Conservation (phyloP, 805 yeast species). For the Wickerhamiella lipophila region DNA sequence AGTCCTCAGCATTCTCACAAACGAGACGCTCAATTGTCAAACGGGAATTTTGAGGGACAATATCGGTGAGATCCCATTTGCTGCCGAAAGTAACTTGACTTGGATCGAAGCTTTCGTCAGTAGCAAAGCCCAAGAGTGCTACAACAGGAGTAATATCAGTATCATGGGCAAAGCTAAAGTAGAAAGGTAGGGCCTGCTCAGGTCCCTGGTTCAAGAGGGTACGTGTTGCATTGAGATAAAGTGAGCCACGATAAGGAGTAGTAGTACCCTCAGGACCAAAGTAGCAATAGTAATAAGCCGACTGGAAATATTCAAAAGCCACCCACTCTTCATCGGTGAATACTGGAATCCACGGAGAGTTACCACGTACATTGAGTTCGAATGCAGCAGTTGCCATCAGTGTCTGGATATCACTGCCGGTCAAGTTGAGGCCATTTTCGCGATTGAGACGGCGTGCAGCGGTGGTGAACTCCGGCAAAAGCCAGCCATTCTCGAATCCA, state of each 20-base stretch:
- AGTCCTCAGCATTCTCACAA: constrained; percentile 30
- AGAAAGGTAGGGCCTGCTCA: constrained; percentile 29
- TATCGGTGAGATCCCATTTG: constrained; percentile 37
- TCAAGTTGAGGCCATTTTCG: constrained; percentile 29
- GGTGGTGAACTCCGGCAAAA: constrained; percentile 14
- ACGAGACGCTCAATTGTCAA: constrained; percentile 27
- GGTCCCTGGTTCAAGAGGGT: constrained; percentile 34
- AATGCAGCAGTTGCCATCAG: constrained; percentile 39
- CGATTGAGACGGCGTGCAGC: constrained; percentile 21
- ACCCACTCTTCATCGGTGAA: constrained; percentile 24
- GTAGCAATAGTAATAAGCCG: constrained; percentile 22
- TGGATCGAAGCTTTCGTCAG: constrained; percentile 31
- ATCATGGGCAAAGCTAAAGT: constrained; percentile 44
- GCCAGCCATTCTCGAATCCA: constrained; percentile 12
- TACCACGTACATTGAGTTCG: constrained; percentile 39
- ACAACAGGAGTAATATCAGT: constrained; percentile 42
- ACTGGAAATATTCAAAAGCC: constrained; percentile 22
- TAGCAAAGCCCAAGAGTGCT: constrained; percentile 38
- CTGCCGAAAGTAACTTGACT: constrained; percentile 34
- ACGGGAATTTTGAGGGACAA: constrained; percentile 25
- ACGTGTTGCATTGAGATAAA: constrained; percentile 39
- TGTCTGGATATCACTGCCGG: constrained; percentile 31
- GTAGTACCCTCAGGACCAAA: constrained; percentile 25
- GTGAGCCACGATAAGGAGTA: constrained; percentile 31
- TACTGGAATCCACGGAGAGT: constrained; percentile 31